Evolutionary conservation across 257 asterid genomes (phyloP), one percentile per base, ranked within the genome.

Genomic region (Penstemon davidsonii): DNA sequence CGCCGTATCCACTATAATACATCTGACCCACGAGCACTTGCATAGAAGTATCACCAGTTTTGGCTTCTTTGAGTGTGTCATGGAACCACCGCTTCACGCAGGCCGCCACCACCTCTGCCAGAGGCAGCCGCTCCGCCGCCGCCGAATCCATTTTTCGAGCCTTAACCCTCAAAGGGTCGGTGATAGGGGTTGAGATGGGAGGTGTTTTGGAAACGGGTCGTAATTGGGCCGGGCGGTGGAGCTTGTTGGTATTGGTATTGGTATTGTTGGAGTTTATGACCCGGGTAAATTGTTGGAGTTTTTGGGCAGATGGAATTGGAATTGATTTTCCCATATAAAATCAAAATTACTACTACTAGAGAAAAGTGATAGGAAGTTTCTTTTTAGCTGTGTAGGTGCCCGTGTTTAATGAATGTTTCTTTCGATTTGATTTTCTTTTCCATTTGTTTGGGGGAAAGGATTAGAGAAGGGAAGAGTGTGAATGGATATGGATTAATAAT

Each of bases 21-120:
- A 94, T 94, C 97, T 94, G 97, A 60, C 96, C 96, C 66, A 88
- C 96, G 57, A 94, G 95, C 63, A 94, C 96, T 83, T 94, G 99
- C 99, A 94, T 94, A 56, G 77, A 71, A 45, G 60, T 70, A 59
- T 91, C 96, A 37, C 99, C 99, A 42, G 83, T 81, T 72, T 86
- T 87, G 75, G 99, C 99, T 75, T 94, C 97, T 82, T 86, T 87
- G 54, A 94, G 89, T 3, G 96, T 79, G 62, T 91, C 97, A 18
- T 84, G 93, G 72, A 94, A 94, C 97, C 99, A 94, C 73, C 96
- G 83, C 76, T 74, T 91, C 7, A 76, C 87, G 59, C 99, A 94
- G 71, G 88, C 96, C 47, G 89, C 77, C 75, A 94, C 99, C 84
- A 88, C 97, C 47, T 83, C 96, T 39, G 91, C 79, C 40, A 94